Evolutionary conservation across 2,329 filamentous ascomycete genomes (phyloP).

Genomic region (Trichophyton benhamiae): DNA sequence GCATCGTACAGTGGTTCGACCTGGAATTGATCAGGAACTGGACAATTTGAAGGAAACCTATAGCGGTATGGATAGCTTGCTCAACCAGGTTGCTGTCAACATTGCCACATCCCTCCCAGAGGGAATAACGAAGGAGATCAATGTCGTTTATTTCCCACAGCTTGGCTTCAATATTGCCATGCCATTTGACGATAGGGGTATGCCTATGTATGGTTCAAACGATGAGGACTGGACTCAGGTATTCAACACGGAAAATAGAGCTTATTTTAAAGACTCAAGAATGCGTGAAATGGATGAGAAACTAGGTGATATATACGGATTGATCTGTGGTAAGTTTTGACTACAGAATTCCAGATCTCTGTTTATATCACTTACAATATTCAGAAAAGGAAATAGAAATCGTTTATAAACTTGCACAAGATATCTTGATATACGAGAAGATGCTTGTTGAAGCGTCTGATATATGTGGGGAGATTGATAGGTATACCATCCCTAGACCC

Average conservation of each 20-base stretch:
- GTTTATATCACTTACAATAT: not conserved
- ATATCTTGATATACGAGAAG: conserved; percentile 56
- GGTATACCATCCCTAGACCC: conserved; percentile 22
- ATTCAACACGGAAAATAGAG: conserved; percentile 57
- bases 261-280: conserved; percentile 75
- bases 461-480: conserved; percentile 73
- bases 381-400: conserved; percentile 81
- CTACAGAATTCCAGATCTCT: conserved; percentile 19
- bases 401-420: conserved; percentile 60
- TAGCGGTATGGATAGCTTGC: conserved; percentile 60
- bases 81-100: conserved; percentile 55
- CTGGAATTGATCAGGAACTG: conserved; percentile 59
- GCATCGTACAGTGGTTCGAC: conserved; percentile 58
- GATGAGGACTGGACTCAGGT: conserved; percentile 61
- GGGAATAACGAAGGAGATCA: conserved; percentile 43
- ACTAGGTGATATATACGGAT: conserved; percentile 72
- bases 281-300: conserved; percentile 71
- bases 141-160: conserved; percentile 83
- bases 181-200: conserved; percentile 47
- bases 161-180: conserved; percentile 80
- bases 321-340: conserved; percentile 54
- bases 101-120: conserved; percentile 52
- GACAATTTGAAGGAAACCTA: conserved; percentile 69
- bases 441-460: conserved; percentile 59
- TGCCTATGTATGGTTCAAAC: conserved; percentile 52